These are phyloP conservation scores for Eucalyptus melliodora DNA, from an alignment of 345 rosid genomes.

Conservation along the genomic window DNA sequence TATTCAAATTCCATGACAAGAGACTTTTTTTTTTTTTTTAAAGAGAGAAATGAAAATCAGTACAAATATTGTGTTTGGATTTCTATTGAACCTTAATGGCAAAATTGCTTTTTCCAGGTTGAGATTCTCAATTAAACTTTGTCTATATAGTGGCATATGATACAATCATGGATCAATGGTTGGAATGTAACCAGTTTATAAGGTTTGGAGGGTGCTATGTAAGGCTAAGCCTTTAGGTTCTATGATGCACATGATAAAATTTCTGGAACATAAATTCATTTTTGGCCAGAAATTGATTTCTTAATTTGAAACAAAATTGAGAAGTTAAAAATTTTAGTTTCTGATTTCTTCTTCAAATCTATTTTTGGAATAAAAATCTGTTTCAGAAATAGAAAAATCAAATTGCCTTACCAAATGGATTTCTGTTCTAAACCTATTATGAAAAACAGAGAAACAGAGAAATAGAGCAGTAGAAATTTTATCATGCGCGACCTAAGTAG, in stretches of 20 bases:
- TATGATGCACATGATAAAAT: too few species aligned
- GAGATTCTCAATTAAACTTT: not conserved
- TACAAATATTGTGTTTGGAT: not conserved
- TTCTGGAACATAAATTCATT: too few species aligned
- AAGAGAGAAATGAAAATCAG: not conserved
- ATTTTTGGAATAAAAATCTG: too few species aligned
- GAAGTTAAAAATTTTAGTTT: too few species aligned
- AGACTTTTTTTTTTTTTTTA: not conserved
- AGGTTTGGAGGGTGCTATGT: not conserved
- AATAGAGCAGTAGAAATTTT: too few species aligned
- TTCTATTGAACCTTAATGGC: not conserved
- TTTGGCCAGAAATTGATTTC: too few species aligned
- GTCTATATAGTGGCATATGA: not conserved
- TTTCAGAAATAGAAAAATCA: too few species aligned
- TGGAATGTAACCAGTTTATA: fast-evolving
- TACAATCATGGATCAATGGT: not conserved
- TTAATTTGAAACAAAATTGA: too few species aligned
- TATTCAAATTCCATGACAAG: not conserved
- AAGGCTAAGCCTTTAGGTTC: not conserved
- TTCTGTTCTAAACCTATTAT: fast-evolving
- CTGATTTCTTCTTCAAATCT: too few species aligned
- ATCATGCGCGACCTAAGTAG: not conserved
- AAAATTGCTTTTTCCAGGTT: not conserved
- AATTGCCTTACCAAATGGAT: too few species aligned
- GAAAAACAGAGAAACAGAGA: too few species aligned